Evolutionary conservation across 2,329 filamentous ascomycete species (phyloP).

Genomic region (Hypoxylon sp.): DNA sequence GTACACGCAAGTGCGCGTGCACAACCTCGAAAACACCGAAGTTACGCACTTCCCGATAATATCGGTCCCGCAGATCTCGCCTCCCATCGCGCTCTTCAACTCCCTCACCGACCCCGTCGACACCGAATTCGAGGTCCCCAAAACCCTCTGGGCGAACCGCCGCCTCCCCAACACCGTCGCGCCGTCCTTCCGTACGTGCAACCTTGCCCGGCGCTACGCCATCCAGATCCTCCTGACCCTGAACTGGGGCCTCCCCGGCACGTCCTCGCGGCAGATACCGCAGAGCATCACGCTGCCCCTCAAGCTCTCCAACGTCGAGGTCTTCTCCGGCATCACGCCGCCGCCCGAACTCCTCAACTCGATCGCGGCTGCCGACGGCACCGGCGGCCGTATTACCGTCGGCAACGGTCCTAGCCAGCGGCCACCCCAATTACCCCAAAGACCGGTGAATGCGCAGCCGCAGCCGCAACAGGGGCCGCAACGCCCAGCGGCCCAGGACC

Average conservation of each 20-base stretch:
- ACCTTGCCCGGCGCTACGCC: constrained; percentile 85
- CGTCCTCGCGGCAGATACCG: constrained; percentile 50
- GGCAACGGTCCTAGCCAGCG: constrained; percentile 46
- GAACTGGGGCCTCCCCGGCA: constrained; percentile 70
- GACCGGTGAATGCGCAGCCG: constrained; percentile 9
- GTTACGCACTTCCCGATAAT: constrained; percentile 81
- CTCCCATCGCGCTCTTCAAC: constrained; percentile 74
- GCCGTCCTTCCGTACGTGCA: constrained; percentile 90
- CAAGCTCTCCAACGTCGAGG: constrained; percentile 78
- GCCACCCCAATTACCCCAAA: constrained; percentile 57
- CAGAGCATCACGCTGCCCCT: constrained; percentile 85
- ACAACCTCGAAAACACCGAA: constrained; percentile 80
- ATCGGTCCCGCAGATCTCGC: constrained; percentile 75
- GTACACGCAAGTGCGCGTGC: constrained; percentile 83
- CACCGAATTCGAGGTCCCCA: constrained; percentile 78
- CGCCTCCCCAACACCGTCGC: constrained; percentile 87
- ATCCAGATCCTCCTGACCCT: constrained; percentile 86
- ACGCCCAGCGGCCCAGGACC: constrained; percentile 56
- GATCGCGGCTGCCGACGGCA: constrained; percentile 38
- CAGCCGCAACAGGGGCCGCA: constrained; percentile 25
- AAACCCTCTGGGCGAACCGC: constrained; percentile 78
- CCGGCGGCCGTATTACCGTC: constrained; percentile 27
- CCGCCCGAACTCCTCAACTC: constrained; percentile 79
- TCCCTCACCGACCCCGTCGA: constrained; percentile 70
- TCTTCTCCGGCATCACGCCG: constrained; percentile 90